Evolutionary conservation across 805 yeast genomes (phyloP), one percentile per base, ranked within the genome.

Genomic region (Kuraishia floccosa): DNA sequence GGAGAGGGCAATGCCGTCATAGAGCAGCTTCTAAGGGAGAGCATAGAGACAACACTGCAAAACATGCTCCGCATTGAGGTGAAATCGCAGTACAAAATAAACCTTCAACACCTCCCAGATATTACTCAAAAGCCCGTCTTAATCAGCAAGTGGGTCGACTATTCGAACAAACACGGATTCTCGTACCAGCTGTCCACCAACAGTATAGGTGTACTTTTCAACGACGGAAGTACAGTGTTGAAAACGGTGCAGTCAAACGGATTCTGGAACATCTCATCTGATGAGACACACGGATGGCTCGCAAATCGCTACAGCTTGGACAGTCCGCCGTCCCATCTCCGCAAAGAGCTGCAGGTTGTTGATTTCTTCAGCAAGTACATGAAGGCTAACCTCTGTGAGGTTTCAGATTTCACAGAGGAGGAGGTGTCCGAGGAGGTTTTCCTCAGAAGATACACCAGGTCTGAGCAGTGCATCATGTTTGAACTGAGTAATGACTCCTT

Each of bases 91-190:
- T 32, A 12, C 16, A 21, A 13, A 11, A 21, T 24, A 8, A 24
- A 12, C 13, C 16, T 24, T 13, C 16, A 18, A n/a, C 19, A 17
- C 19, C 19, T 12, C 10, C 17, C 14, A 10, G 19, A 17, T 8
- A 25, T 17, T 6, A 58, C 63, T 35, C 68, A 65, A 40, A 68
- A 71, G 39, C 93, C 87, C 9, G 69, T 74, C 13, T 71, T 83
- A 37, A 75, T 89, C 26, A 81, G 93, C 37, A 87, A 89, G 51
- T 91, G 99, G 99, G 97, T 93, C 18, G 99, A 91, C 52, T 91
- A 89, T 52, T 81, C 96, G 17, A 86, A 87, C 58, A 85, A 81
- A 52, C 93, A 89, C 54, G 98, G 98, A 1, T 78, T 91, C 49
- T 83, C 96, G 4, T 91, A 89, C 52, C 95, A 91, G 50, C 60